Conservation (phyloP, 1,284 basidiomycete species). For the Puccinia hordei region DNA sequence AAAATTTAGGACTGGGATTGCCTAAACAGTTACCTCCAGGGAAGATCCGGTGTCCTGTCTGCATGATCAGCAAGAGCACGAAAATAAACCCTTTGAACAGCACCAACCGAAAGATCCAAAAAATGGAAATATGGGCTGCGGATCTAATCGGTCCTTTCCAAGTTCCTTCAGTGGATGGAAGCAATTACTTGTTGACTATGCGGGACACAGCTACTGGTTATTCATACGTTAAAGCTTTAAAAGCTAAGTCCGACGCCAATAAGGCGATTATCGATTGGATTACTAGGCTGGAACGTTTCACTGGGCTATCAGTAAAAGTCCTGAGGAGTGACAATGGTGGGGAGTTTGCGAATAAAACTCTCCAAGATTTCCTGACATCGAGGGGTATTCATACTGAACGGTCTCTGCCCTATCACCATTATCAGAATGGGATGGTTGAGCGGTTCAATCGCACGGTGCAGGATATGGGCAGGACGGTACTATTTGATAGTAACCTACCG, state of each 20-base stretch:
- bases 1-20: neutral
- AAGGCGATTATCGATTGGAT: neutral
- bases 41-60: neutral
- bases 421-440: conserved; percentile 26
- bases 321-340: neutral
- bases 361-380: neutral
- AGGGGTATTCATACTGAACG: neutral
- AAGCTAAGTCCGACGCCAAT: conserved; percentile 1
- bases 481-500: neutral
- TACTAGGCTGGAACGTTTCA: neutral
- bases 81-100: neutral
- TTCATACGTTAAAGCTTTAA: neutral
- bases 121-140: conserved; percentile 1
- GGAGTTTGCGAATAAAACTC: neutral
- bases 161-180: neutral
- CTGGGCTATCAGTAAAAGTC: neutral
- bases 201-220: neutral
- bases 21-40: neutral
- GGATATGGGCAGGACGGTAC: conserved; percentile 13
- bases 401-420: neutral
- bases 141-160: neutral
- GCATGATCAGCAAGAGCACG: neutral
- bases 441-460: neutral
- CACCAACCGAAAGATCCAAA: too few species aligned
- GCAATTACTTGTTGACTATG: neutral